Conservation (phyloP, 495 filamentous ascomycete species). For the Hypoxylon crocopeplum region DNA sequence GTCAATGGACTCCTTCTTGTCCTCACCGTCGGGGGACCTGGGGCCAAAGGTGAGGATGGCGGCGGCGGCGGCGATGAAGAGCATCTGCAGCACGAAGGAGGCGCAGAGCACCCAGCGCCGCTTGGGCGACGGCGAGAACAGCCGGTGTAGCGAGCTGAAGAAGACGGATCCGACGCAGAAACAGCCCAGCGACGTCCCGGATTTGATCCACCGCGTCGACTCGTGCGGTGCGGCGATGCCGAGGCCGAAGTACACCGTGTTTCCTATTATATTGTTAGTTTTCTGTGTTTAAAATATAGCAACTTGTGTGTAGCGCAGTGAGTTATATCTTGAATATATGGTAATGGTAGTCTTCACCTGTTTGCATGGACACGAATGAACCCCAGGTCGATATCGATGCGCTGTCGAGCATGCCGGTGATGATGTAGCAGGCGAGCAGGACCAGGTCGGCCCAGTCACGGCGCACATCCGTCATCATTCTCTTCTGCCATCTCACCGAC, state of each 20-base stretch:
- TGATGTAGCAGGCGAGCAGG: constrained; percentile 71
- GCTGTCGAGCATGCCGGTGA: constrained; percentile 77
- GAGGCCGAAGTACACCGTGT: constrained; percentile 77
- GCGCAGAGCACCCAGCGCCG: constrained; percentile 67
- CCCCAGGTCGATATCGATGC: constrained; percentile 76
- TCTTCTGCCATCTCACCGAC: constrained; percentile 40
- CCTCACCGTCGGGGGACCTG: constrained; percentile 33
- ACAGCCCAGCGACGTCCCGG: constrained; percentile 64
- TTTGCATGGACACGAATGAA: constrained; percentile 81
- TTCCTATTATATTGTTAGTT: constrained; percentile 48
- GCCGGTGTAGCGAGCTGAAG: constrained; percentile 68
- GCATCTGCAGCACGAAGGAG: constrained; percentile 64
- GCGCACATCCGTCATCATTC: constrained; percentile 58
- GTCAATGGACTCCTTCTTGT: constrained; percentile 51
- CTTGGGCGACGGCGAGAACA: constrained; percentile 56
- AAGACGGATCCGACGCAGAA: constrained; percentile 72
- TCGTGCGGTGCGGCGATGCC: constrained; percentile 63
- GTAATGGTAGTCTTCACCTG: constrained; percentile 55
- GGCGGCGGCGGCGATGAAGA: constrained; percentile 63
- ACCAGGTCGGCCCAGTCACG: constrained; percentile 65
- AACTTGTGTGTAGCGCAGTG: too few relatives aligned
- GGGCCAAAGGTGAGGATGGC: constrained; percentile 59
- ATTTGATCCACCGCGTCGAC: constrained; percentile 69
- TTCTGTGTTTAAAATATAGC: background rate
- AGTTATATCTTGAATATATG: too few relatives aligned